A percentile compares a stretch with the other conserved stretches of the same genome.
These are phyloP conservation scores for Triticum timopheevii DNA, from an alignment of 176 grass and related monocot genomes.

Conservation along the genomic window DNA sequence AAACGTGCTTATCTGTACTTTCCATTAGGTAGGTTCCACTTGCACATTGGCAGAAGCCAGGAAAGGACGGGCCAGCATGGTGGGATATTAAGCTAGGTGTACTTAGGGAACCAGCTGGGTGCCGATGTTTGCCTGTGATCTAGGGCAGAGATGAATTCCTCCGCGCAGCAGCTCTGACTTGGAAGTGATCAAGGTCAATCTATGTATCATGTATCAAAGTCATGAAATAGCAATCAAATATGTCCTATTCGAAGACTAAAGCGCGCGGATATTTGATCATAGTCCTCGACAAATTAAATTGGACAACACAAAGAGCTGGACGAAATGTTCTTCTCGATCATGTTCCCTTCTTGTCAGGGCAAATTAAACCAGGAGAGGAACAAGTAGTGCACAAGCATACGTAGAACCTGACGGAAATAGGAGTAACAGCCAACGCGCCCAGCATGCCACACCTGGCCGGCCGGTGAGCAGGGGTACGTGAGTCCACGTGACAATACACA, in stretches of 20 bases:
- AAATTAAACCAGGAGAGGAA: not conserved
- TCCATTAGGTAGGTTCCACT: not conserved
- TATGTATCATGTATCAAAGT: not conserved
- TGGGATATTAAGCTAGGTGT: not conserved
- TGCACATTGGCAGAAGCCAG: constrained; percentile 15
- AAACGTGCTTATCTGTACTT: not conserved
- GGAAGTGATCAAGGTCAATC: not conserved
- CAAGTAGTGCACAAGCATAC: not conserved
- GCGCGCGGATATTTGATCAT: not conserved
- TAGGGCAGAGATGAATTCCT: constrained; percentile 21
- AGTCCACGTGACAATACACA: constrained; percentile 24
- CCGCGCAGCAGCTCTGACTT: not conserved
- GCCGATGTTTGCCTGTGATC: constrained; percentile 16
- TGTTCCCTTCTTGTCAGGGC: not conserved
- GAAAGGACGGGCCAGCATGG: too few relatives aligned
- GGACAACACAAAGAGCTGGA: not conserved
- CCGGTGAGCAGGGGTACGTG: not conserved
- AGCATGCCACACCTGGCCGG: not conserved
- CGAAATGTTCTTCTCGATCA: not conserved
- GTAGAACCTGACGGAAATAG: not conserved
- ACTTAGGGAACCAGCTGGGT: not conserved
- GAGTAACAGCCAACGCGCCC: not conserved
- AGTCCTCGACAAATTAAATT: not conserved
- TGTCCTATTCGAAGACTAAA: not conserved
- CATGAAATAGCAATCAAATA: not conserved